Conservation (phyloP, 371 early-diverging fungal species). For the Dipsacomyces acuminosporus region DNA sequence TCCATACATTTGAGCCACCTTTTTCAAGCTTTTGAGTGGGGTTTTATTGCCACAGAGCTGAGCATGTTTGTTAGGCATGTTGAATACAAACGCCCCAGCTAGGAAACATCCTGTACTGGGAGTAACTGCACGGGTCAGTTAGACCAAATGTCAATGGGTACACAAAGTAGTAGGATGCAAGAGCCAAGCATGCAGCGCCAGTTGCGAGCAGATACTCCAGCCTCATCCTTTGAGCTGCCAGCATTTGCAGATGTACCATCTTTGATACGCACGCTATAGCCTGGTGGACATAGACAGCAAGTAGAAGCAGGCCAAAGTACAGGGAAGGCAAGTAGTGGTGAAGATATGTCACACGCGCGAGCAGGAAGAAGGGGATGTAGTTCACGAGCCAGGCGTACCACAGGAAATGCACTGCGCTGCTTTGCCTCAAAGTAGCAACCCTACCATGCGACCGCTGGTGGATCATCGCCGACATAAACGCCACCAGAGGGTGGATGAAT, state of each 20-base stretch:
- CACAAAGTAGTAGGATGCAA: too few relatives aligned
- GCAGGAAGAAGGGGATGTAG: slow-evolving; percentile 94
- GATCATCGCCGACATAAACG: slow-evolving; percentile 59
- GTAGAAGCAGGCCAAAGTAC: slow-evolving; percentile 83
- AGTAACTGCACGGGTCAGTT: too few relatives aligned
- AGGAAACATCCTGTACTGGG: too few relatives aligned
- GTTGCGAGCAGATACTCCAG: too few relatives aligned
- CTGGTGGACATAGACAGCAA: slow-evolving; percentile 13
- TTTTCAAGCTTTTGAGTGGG: not conserved
- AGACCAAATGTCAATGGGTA: too few relatives aligned
- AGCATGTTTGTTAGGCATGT: too few relatives aligned
- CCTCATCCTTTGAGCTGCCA: too few relatives aligned
- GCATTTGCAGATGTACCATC: too few relatives aligned
- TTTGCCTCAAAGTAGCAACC: slow-evolving; percentile 69
- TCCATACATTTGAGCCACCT: slow-evolving; percentile 11
- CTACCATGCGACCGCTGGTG: slow-evolving; percentile 20
- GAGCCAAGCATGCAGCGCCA: too few relatives aligned
- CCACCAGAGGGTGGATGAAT: slow-evolving; percentile 52
- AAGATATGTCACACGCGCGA: slow-evolving; percentile 97
- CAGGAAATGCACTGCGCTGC: slow-evolving; percentile 64
- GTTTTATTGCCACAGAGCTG: not conserved
- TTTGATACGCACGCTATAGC: not conserved
- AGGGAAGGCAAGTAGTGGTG: slow-evolving; percentile 99
- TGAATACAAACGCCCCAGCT: too few relatives aligned
- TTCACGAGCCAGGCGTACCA: slow-evolving; percentile 93